Evolutionary conservation across 805 yeast species (phyloP).

Genomic region (Cyberlindnera misumaiensis): DNA sequence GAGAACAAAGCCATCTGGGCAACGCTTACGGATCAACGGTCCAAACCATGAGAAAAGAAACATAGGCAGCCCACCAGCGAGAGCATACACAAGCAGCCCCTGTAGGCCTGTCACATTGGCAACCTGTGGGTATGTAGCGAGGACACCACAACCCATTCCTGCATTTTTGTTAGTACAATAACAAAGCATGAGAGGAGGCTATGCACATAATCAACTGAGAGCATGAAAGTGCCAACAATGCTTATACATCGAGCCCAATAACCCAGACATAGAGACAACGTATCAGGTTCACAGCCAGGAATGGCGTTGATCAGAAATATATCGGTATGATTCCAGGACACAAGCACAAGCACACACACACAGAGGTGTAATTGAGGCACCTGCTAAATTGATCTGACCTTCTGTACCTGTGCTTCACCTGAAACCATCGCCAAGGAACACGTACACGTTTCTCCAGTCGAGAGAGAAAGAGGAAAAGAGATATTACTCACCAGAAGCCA

Average conservation of each 20-base stretch:
- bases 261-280: constrained; percentile 9
- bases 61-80: constrained; percentile 79
- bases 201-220: not conserved
- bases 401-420: constrained; percentile 10
- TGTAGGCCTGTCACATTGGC: constrained; percentile 84
- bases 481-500: constrained; percentile 78
- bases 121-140: constrained; percentile 80
- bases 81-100: constrained; percentile 74
- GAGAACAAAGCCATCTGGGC: constrained; percentile 86
- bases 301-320: constrained; percentile 74
- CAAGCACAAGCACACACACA: not conserved
- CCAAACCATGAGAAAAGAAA: constrained; percentile 78
- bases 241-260: not conserved
- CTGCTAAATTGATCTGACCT: constrained; percentile 13
- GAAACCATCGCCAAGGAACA: constrained; percentile 2
- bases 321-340: constrained; percentile 73
- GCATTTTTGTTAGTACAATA: constrained; percentile 32
- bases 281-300: constrained; percentile 67
- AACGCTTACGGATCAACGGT: constrained; percentile 66
- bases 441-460: not conserved
- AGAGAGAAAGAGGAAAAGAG: not conserved
- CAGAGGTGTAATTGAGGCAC: constrained; percentile 10
- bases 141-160: constrained; percentile 85
- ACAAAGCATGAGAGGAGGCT: not conserved
- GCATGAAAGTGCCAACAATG: not conserved